Percentiles rank a stretch among this genome's conserved stretches.
phyloP scores from a whole-genome alignment of 257 asterid genomes.

The Fraxinus cuspidata region DNA sequence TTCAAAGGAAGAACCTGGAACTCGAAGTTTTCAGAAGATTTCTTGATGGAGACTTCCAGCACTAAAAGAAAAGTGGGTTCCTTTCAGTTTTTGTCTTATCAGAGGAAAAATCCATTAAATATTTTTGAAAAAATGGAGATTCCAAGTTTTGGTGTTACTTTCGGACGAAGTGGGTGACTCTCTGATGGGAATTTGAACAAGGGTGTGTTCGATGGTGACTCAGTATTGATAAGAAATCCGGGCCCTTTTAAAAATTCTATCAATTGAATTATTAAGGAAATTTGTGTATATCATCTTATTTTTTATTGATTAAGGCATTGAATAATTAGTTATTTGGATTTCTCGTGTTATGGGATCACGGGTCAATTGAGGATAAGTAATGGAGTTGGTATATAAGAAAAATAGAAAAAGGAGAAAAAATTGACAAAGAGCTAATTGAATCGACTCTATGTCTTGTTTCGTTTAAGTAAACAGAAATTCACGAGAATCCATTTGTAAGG shows the following conservation, averaged over 20 bases:
- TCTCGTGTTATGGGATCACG: background rate
- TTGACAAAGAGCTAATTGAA: background rate
- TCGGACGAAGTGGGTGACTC: slow-evolving; percentile 28
- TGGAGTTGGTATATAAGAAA: slow-evolving; percentile 4
- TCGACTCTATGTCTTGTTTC: too few species aligned
- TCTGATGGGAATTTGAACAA: slow-evolving; percentile 39
- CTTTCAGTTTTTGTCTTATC: slow-evolving; percentile 24
- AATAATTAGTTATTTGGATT: slow-evolving; percentile 1
- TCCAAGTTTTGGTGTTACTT: slow-evolving; percentile 34
- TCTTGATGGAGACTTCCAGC: slow-evolving; percentile 21
- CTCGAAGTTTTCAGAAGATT: slow-evolving; percentile 11
- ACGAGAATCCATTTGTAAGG: background rate
- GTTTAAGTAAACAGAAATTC: too few species aligned
- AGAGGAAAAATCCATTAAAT: slow-evolving; percentile 9
- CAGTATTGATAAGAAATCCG: slow-evolving; percentile 34
- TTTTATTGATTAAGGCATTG: background rate
- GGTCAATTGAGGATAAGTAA: slow-evolving; percentile 25
- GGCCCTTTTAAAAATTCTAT: slow-evolving; percentile 24
- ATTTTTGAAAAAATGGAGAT: slow-evolving; percentile 34
- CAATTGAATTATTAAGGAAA: slow-evolving; percentile 9
- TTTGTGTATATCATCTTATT: background rate
- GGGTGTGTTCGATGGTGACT: slow-evolving; percentile 54
- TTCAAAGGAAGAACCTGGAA: slow-evolving; percentile 40
- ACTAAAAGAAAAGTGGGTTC: slow-evolving; percentile 31
- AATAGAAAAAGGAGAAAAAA: too few species aligned